Evolutionary conservation across 345 rosid genomes (phyloP).

Genomic region (Moricandia moricandioides): DNA sequence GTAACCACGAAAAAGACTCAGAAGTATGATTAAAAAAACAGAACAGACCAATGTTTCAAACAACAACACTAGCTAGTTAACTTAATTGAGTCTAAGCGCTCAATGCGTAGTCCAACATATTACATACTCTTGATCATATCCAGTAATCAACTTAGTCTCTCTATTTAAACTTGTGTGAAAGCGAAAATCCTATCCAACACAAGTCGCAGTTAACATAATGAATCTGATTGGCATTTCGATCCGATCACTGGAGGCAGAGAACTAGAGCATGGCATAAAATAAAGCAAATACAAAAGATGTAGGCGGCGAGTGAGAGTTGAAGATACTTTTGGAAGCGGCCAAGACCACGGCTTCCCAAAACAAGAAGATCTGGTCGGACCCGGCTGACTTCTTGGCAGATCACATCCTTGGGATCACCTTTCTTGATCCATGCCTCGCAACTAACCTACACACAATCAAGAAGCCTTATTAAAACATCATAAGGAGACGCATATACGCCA

Average conservation of each 20-base stretch:
- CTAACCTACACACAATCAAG: constrained; percentile 46
- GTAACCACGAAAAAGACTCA: not conserved
- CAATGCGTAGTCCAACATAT: not conserved
- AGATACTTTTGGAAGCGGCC: constrained; percentile 84
- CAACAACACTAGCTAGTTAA: not conserved
- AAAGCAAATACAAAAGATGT: not conserved
- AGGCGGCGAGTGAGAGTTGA: no score
- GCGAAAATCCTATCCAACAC: not conserved
- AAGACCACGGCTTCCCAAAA: constrained; percentile 89
- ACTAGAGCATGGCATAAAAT: not conserved
- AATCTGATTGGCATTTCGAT: no score
- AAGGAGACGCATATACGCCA: no score
- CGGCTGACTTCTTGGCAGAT: constrained; percentile 85
- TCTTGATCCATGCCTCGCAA: constrained; percentile 88
- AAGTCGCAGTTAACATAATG: not conserved
- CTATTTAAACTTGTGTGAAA: not conserved
- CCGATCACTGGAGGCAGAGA: not conserved
- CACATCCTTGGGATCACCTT: constrained; percentile 84
- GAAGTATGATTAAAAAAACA: not conserved
- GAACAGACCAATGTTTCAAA: constrained; percentile 2
- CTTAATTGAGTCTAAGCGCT: not conserved
- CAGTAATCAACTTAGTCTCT: not conserved
- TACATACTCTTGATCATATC: not conserved
- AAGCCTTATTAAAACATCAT: not conserved
- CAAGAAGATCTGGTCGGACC: constrained; percentile 77